These are phyloP conservation scores for Cornus kousa DNA, from an alignment of 148 eudicot genomes.

Conservation along the genomic window DNA sequence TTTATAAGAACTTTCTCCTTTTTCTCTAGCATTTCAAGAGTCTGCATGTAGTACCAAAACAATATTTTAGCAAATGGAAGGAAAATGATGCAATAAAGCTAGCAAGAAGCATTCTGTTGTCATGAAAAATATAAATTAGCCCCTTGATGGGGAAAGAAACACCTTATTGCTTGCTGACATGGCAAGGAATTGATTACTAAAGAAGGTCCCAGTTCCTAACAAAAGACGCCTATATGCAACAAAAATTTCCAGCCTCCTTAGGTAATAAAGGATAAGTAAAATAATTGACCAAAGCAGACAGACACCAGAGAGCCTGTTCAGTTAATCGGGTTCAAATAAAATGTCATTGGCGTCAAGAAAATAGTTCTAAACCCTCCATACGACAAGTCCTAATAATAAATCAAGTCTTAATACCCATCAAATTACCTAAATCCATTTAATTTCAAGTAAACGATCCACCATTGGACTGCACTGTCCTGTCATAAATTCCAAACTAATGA, in stretches of 20 bases:
- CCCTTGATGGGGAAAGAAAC: neutral
- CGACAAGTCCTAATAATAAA: no score
- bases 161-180: neutral
- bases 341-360: no score
- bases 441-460: no score
- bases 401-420: no score
- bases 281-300: no score
- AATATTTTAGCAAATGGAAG: neutral
- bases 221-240: neutral
- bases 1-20: slow-evolving; percentile 68
- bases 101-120: neutral
- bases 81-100: neutral
- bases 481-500: no score
- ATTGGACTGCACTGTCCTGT: no score
- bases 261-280: no score
- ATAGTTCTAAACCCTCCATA: no score
- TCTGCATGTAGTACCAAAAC: slow-evolving; percentile 33
- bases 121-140: neutral
- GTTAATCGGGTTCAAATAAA: no score
- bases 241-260: neutral
- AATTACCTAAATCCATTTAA: no score
- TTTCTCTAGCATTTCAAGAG: slow-evolving; percentile 85
- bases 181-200: neutral
- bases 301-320: no score
- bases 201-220: neutral